A percentile compares a stretch with the other conserved stretches of the same genome.
Conservation (phyloP, 192 early-diverging fungal genomes). For the Coemansia reversa region DNA sequence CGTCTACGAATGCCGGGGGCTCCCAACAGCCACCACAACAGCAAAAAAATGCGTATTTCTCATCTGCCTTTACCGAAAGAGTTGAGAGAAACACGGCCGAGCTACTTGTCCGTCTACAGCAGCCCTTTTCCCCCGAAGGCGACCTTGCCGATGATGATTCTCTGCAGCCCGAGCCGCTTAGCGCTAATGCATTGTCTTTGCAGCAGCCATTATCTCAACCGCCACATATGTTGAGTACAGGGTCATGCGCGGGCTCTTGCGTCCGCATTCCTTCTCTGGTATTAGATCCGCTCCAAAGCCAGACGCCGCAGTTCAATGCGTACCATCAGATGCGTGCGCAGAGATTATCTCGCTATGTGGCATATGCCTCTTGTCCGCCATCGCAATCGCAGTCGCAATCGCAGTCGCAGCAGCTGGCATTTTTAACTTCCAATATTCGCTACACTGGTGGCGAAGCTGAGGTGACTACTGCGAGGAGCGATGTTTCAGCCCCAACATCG, state of each 20-base stretch:
- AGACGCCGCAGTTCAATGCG: constrained; percentile 37
- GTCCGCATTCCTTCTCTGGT: constrained; percentile 8
- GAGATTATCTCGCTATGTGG: constrained; percentile 38
- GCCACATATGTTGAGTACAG: constrained; percentile 16
- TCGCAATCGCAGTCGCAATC: not conserved
- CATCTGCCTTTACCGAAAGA: constrained; percentile 22
- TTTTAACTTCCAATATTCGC: not conserved
- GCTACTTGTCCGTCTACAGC: constrained; percentile 21
- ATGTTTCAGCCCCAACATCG: not conserved
- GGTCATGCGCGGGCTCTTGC: constrained; percentile 11
- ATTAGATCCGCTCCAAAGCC: constrained; percentile 27
- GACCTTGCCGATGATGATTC: not conserved
- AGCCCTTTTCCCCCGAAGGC: constrained; percentile 11
- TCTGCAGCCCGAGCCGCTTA: constrained; percentile 9
- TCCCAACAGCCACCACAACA: not conserved
- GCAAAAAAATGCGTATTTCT: constrained; percentile 8
- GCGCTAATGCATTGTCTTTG: not conserved
- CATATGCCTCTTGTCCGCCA: not conserved
- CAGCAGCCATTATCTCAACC: constrained; percentile 17
- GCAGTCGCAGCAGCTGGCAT: not conserved
- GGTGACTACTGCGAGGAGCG: not conserved
- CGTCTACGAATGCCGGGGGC: not conserved
- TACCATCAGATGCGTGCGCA: constrained; percentile 33
- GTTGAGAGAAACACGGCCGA: constrained; percentile 34
- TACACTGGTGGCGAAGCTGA: constrained; percentile 1